Base-by-base conservation (phyloP, 306 rosid genomes). In the Aeschynomene evenia region DNA sequence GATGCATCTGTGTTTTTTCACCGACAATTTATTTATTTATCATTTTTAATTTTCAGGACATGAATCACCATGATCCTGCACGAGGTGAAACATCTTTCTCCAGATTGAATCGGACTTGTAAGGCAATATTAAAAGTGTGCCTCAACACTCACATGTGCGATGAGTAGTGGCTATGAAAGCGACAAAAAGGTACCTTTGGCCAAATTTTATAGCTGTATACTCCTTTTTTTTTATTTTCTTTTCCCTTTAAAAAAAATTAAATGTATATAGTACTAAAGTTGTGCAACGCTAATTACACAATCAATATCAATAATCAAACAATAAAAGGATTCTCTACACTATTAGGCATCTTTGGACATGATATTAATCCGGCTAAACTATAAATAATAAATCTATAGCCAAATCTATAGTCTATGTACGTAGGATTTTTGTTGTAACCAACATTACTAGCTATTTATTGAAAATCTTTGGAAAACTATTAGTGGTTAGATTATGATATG, bases 121-220 rank as follows among this genome's bases (percentile, higher is more conserved):
- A 42, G 37, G 51, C 24, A 63, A 46, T n/a, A 46, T n/a, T n/a
- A n/a, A n/a, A n/a, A 7, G 53, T 23, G 68, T 55, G 76, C 16
- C 37, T 4, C 24, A 13, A n/a, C 52, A 54, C 64, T 12, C 18
- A n/a, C 59, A 55, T 63, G 70, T 62, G 72, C 43, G 29, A 69
- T 45, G 42, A 60, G 43, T 59, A 60, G 43, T 59, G 23, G 0
- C 13, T 6, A 37, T 45, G 70, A 49, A 31, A 34, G 60, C 34
- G 66, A 71, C 62, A 40, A 80, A 64, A 70, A 43, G 7, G 42
- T 15, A 37, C 20, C 84, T 75, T 74, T 54, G 15, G 39, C 42
- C 31, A 48, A 53, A 59, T 52, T 11, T 8, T 9, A 23, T 36
- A 42, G 57, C 70, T 46, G 43, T 52, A 14, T 46, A 10, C n/a